Conservation (phyloP, 2,329 filamentous ascomycete genomes). For the Nothopassalora personata region DNA sequence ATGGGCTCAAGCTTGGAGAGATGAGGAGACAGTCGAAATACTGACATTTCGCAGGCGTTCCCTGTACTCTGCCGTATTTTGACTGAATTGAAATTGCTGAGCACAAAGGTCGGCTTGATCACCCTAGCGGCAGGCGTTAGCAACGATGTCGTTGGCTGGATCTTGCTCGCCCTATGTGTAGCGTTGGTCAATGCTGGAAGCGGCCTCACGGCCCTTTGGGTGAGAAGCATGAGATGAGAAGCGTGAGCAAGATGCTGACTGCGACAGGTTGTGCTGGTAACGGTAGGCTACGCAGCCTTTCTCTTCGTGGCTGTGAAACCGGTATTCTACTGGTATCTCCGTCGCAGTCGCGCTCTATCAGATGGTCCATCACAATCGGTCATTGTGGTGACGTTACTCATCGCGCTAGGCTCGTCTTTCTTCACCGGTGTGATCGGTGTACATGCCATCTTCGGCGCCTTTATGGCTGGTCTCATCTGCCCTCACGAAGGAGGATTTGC, state of each 20-base stretch:
- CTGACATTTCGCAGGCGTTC: conserved; percentile 51
- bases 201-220: conserved; percentile 78
- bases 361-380: conserved; percentile 84
- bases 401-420: conserved; percentile 74
- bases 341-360: conserved; percentile 69
- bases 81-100: conserved; percentile 80
- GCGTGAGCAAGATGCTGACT: not conserved
- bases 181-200: conserved; percentile 83
- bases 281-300: conserved; percentile 69
- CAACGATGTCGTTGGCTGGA: conserved; percentile 89
- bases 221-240: conserved; percentile 33
- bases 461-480: conserved; percentile 82
- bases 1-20: conserved; percentile 17
- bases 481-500: conserved; percentile 86
- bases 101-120: conserved; percentile 79
- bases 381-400: conserved; percentile 73
- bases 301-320: conserved; percentile 69
- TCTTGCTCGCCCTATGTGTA: conserved; percentile 86
- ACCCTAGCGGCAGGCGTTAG: conserved; percentile 85
- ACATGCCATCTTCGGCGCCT: conserved; percentile 90
- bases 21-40: not conserved
- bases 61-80: conserved; percentile 91
- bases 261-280: conserved; percentile 74
- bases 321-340: conserved; percentile 66
- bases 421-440: conserved; percentile 89